Conservation (phyloP, 768 basidiomycete genomes). For the Boletus tylopilopsis region DNA sequence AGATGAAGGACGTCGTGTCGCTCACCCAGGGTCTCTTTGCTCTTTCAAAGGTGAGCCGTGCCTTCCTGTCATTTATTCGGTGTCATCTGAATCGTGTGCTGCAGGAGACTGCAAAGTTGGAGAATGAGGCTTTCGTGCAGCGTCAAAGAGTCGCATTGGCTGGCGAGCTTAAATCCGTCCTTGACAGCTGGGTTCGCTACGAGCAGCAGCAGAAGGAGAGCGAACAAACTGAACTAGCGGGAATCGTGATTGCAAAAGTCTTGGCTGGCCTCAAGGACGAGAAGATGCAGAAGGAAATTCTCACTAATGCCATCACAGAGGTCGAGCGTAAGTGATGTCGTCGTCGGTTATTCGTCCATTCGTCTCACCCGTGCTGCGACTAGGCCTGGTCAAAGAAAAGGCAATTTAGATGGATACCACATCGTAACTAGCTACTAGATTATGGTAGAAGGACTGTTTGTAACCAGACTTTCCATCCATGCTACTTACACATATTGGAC, state of each 20-base stretch:
- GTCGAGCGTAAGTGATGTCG: conserved; percentile 79
- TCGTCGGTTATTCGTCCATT: not conserved
- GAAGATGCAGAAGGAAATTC: conserved; percentile 84
- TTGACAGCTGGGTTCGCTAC: conserved; percentile 97
- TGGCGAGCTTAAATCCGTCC: conserved; percentile 86
- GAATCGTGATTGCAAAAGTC: conserved; percentile 86
- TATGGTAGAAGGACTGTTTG: conserved; percentile 18
- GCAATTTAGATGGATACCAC: conserved; percentile 57
- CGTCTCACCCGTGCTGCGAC: conserved; percentile 4
- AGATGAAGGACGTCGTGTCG: conserved; percentile 94
- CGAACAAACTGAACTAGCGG: conserved; percentile 90
- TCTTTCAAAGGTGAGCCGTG: conserved; percentile 72
- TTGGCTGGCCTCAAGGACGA: conserved; percentile 79
- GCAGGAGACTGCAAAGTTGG: conserved; percentile 89
- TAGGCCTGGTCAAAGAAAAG: conserved; percentile 91
- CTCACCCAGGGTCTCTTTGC: conserved; percentile 89
- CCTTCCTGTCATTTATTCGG: not conserved
- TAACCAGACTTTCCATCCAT: conserved; percentile 9
- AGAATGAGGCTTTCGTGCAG: conserved; percentile 86
- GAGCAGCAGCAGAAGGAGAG: conserved; percentile 96
- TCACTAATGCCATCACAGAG: conserved; percentile 75
- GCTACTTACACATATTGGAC: not conserved
- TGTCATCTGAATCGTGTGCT: not conserved
- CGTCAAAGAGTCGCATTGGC: conserved; percentile 86
- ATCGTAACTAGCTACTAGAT: conserved; percentile 27